Evolutionary conservation across 805 yeast genomes (phyloP), one percentile per base, ranked within the genome.

Genomic region (Lipomyces starkeyi): DNA sequence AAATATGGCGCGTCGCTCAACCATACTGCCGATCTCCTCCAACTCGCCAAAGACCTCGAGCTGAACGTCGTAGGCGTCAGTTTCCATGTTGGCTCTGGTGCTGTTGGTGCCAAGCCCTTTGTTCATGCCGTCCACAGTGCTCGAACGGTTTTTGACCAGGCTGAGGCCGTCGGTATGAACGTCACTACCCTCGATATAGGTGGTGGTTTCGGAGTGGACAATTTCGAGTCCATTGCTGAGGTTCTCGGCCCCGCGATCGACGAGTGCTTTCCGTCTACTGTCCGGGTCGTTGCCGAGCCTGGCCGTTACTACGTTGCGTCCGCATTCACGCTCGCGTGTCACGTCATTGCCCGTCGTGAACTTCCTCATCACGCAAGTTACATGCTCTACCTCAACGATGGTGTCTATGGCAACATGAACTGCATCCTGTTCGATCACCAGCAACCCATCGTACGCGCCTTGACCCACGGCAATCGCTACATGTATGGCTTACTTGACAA

Each of bases 31-130:
- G 74, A 79, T 20, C 81, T 94, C 75, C 82, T 94, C 69, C 82
- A 84, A 7, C 78, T 84, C 67, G 94, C 97, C 59, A 81, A 83
- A 66, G 82, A 83, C 63, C 80, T 92, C 62, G 86, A 82, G 0
- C 83, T 94, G 73, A 81, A 85, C 68, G 85, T 94, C 49, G 86
- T 80, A 17, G 99, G 99, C 62, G 93, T 93, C 47, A 93, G 97
- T 3, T 94, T 94, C 85, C 99, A 94, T 78, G 91, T 93, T 68
- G 99, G 99, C 0, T 91, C 97, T 1, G 98, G 98, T 43, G 94
- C 97, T 14, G 85, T 85, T 62, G 95, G 91, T 76, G 85, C 87
- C 65, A 78, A 81, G 56, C 84, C 94, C 2, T 84, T 91, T 71
- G 82, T 82, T 65, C 85, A 85, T 69, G 97, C 98, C 0, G 86